Conservation (phyloP, 1,284 basidiomycete species). For the Amylostereum chailletii region DNA sequence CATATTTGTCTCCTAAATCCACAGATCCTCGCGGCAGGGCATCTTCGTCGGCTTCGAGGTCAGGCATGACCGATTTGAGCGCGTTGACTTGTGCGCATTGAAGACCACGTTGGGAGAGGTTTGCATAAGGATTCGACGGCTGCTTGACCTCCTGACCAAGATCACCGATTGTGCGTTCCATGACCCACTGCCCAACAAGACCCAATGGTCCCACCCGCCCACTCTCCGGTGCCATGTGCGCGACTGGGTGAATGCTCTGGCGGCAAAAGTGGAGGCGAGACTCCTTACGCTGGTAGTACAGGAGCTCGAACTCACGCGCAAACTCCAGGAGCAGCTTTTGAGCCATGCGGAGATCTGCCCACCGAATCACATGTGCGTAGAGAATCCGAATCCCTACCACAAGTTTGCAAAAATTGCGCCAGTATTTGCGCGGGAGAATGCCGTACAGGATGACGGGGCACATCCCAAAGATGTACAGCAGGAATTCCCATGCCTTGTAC, state of each 20-base stretch:
- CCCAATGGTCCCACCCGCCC: slow-evolving; percentile 17
- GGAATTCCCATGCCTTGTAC: slow-evolving; percentile 21
- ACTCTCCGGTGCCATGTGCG: slow-evolving; percentile 21
- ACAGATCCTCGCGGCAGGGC: neutral
- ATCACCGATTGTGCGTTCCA: slow-evolving; percentile 28
- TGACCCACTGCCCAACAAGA: slow-evolving; percentile 21
- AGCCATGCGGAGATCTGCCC: slow-evolving; percentile 12
- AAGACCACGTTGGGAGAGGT: slow-evolving; percentile 19
- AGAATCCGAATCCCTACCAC: slow-evolving; percentile 21
- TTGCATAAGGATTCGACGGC: slow-evolving; percentile 22
- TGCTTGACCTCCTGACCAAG: slow-evolving; percentile 23
- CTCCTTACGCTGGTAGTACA: slow-evolving; percentile 19
- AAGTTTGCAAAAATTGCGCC: slow-evolving; percentile 24
- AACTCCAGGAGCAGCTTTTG: slow-evolving; percentile 10
- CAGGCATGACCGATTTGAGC: slow-evolving; percentile 19
- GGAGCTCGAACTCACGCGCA: slow-evolving; percentile 18
- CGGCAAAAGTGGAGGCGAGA: slow-evolving; percentile 24
- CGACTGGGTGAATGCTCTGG: slow-evolving; percentile 21
- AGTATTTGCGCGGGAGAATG: slow-evolving; percentile 23
- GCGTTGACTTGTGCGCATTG: slow-evolving; percentile 20
- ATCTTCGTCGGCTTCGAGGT: neutral
- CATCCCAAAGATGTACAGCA: slow-evolving; percentile 26
- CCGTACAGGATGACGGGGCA: slow-evolving; percentile 25
- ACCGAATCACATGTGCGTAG: slow-evolving; percentile 13
- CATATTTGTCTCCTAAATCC: neutral